phyloP scores from a whole-genome alignment of 306 rosid species.

The Cajanus cajan region DNA sequence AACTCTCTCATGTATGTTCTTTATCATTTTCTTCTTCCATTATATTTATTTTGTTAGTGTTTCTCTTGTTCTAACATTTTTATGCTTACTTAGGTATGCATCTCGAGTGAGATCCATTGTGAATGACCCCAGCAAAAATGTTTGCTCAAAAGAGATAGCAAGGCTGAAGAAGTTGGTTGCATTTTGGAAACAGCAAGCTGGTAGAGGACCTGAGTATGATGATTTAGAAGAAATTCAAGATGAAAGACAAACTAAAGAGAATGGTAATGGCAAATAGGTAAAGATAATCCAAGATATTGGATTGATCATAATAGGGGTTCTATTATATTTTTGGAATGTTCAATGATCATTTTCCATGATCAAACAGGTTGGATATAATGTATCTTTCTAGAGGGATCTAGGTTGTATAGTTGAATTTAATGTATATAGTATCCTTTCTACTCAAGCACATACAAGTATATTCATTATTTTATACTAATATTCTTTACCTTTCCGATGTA shows the following conservation, averaged over 20 bases:
- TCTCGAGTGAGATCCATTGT: constrained; percentile 86
- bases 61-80: not conserved
- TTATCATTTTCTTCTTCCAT: constrained; percentile 9
- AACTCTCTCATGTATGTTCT: constrained; percentile 82
- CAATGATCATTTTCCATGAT: constrained; percentile 17
- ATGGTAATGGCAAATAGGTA: constrained; percentile 36
- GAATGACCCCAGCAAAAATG: constrained; percentile 88
- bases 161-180: constrained; percentile 82
- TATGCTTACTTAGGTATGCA: constrained; percentile 64
- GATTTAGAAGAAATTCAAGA: constrained; percentile 88
- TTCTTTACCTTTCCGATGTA: not conserved
- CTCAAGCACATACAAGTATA: constrained; percentile 7
- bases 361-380: not conserved
- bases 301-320: constrained; percentile 7
- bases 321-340: constrained; percentile 16
- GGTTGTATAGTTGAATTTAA: constrained; percentile 34
- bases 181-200: constrained; percentile 98
- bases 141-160: constrained; percentile 80
- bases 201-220: constrained; percentile 60
- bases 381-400: constrained; percentile 27
- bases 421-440: constrained; percentile 30
- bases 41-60: not conserved
- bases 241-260: constrained; percentile 60
- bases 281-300: not conserved
- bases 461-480: not conserved